Evolutionary conservation across 352 stramenopile genomes (phyloP), one percentile per base, ranked within the genome.

Genomic region (Phytophthora idaei): DNA sequence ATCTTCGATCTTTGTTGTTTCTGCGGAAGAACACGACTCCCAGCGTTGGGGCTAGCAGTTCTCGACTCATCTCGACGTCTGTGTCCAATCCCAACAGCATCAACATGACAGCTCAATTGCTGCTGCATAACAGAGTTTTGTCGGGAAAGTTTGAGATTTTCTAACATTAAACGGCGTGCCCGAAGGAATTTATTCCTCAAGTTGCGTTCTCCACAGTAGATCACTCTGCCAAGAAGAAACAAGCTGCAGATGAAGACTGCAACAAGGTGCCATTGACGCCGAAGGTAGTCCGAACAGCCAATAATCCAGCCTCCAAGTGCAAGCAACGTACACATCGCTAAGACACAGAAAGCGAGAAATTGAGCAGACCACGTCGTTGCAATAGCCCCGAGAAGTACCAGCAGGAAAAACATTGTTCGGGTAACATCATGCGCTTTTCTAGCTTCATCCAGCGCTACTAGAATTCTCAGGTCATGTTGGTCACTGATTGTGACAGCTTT

Each of bases 61-160:
- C 36, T 53, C 1, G 49, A 25, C 27, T 65, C 53, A n/a, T 25
- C 11, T 21, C n/a, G 36, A 34, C 31, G 50, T 29, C 65, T 47
- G 36, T 79, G 57, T n/a, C 71, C 72, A 68, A 83, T 79, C 8
- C 78, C 80, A 21, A 89, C 74, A 14, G 80, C 75, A 37, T 91
- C 77, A 12, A 91, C 73, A 57, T 87, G 74, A 6, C 69, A 84
- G 60, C 82, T 89, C 25, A 90, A 56, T 56, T 91, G 82, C 41
- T 80, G 78, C 59, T 90, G 80, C 80, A 90, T 85, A 27, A 88
- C 80, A 14, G 64, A 76, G 48, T 89, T 90, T 57, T 90, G 83
- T 57, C 81, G 71, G 31, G 67, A 56, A 29, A 90, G 72, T 55
- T 87, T 89, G 52, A 81, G 52, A 37, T 89, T 91, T 60, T 90